phyloP scores from a whole-genome alignment of 2,329 filamentous ascomycete species.

The Fusarium anguioides region DNA sequence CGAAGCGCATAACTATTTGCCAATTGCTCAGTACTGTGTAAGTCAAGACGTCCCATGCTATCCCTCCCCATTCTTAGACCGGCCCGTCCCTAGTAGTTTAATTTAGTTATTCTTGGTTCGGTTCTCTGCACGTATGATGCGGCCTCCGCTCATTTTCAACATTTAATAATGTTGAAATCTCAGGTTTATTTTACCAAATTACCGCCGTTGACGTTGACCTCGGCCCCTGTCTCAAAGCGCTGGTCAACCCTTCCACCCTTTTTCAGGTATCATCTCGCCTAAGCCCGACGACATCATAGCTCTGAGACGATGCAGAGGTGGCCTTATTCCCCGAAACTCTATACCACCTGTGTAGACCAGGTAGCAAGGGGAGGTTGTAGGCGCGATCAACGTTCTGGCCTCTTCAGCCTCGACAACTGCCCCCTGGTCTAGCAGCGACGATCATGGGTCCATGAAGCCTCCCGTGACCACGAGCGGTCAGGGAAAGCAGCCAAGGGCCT shows the following conservation, averaged over 20 bases:
- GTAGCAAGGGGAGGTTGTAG: slow-evolving; percentile 16
- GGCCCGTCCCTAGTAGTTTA: slow-evolving; percentile 47
- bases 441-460: slow-evolving; percentile 42
- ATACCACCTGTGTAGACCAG: slow-evolving; percentile 18
- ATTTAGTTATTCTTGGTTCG: slow-evolving; percentile 24
- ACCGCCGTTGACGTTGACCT: slow-evolving; percentile 32
- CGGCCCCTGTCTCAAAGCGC: not conserved
- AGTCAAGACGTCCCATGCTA: slow-evolving; percentile 31
- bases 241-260: slow-evolving; percentile 18
- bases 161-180: slow-evolving; percentile 15
- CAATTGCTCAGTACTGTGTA: slow-evolving; percentile 16
- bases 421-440: slow-evolving; percentile 43
- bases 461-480: slow-evolving; percentile 46
- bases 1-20: slow-evolving; percentile 19
- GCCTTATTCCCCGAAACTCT: slow-evolving; percentile 20
- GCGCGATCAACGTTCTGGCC: slow-evolving; percentile 34
- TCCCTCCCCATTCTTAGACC: slow-evolving; percentile 37
- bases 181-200: slow-evolving; percentile 33
- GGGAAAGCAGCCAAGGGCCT: slow-evolving; percentile 32
- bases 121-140: slow-evolving; percentile 16
- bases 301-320: slow-evolving; percentile 15
- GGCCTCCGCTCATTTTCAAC: slow-evolving; percentile 25
- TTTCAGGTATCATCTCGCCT: slow-evolving; percentile 1
- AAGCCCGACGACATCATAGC: slow-evolving; percentile 1
- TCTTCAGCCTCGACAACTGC: slow-evolving; percentile 25